These are phyloP conservation scores for Colletotrichum tabaci DNA, from an alignment of 2,329 filamentous ascomycete genomes.

Conservation along the genomic window DNA sequence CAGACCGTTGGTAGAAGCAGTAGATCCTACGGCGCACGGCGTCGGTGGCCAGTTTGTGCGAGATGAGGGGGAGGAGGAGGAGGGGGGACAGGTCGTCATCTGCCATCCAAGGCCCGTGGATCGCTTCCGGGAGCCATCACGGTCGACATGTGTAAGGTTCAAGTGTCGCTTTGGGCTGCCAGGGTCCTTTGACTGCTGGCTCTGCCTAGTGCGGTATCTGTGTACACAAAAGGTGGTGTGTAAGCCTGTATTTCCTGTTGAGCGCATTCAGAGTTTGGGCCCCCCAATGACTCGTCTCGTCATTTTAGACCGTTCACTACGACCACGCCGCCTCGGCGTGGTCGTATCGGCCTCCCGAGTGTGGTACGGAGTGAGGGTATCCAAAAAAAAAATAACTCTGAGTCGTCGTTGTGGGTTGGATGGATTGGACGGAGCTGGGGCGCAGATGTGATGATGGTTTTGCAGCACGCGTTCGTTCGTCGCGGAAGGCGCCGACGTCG, in stretches of 20 bases:
- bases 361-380: slow-evolving; percentile 33
- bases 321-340: slow-evolving; percentile 41
- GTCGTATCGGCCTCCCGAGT: slow-evolving; percentile 9
- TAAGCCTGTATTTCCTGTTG: neutral
- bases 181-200: slow-evolving; percentile 11
- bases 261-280: slow-evolving; percentile 27
- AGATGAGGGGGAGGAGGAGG: slow-evolving; percentile 8
- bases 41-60: slow-evolving; percentile 21
- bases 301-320: slow-evolving; percentile 19
- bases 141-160: neutral
- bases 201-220: no score
- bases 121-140: slow-evolving; percentile 32
- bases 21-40: slow-evolving; percentile 17
- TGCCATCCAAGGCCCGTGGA: slow-evolving; percentile 28
- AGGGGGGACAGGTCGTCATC: slow-evolving; percentile 28
- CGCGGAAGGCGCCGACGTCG: slow-evolving; percentile 35
- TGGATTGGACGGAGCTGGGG: slow-evolving; percentile 6
- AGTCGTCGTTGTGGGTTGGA: neutral
- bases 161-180: slow-evolving; percentile 9
- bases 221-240: no score
- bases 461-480: slow-evolving; percentile 39
- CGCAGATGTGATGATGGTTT: slow-evolving; percentile 13
- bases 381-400: slow-evolving; percentile 24
- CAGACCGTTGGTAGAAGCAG: slow-evolving; percentile 5
- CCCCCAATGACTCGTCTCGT: slow-evolving; percentile 38